Evolutionary conservation across 768 basidiomycete genomes (phyloP).

Genomic region (Trametes punicea): DNA sequence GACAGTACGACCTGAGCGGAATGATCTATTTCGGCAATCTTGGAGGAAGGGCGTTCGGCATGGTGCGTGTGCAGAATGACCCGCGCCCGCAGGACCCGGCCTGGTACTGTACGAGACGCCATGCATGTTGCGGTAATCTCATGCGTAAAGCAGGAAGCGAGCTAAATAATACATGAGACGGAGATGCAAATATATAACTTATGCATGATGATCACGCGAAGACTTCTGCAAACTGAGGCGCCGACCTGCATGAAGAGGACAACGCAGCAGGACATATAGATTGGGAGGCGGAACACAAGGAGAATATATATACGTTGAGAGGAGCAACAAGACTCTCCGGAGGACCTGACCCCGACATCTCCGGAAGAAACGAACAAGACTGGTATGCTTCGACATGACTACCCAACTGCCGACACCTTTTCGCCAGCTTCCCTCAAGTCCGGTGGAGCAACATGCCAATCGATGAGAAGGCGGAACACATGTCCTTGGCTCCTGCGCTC

Average conservation of each 20-base stretch:
- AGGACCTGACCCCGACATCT: not conserved
- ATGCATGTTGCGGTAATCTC: too few relatives aligned
- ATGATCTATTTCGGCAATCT: too few relatives aligned
- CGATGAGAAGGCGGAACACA: not conserved
- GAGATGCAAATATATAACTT: too few relatives aligned
- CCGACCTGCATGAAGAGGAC: not conserved
- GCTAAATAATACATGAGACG: too few relatives aligned
- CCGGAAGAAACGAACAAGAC: not conserved
- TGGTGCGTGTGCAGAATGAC: too few relatives aligned
- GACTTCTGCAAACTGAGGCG: too few relatives aligned
- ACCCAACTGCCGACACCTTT: constrained; percentile 1
- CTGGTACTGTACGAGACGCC: too few relatives aligned
- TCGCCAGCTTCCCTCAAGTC: not conserved
- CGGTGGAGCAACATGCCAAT: not conserved
- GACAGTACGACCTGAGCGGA: too few relatives aligned
- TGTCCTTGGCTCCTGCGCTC: not conserved
- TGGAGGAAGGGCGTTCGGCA: too few relatives aligned
- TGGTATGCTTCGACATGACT: not conserved
- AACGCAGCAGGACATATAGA: not conserved
- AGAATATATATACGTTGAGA: not conserved
- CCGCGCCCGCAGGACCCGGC: too few relatives aligned
- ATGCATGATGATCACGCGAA: too few relatives aligned
- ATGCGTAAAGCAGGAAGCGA: too few relatives aligned
- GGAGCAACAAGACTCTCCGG: not conserved
- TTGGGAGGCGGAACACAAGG: not conserved